A percentile compares a stretch with the other conserved stretches of the same genome.
These are phyloP conservation scores for Xylaria flabelliformis DNA, from an alignment of 495 filamentous ascomycete genomes.

Conservation along the genomic window DNA sequence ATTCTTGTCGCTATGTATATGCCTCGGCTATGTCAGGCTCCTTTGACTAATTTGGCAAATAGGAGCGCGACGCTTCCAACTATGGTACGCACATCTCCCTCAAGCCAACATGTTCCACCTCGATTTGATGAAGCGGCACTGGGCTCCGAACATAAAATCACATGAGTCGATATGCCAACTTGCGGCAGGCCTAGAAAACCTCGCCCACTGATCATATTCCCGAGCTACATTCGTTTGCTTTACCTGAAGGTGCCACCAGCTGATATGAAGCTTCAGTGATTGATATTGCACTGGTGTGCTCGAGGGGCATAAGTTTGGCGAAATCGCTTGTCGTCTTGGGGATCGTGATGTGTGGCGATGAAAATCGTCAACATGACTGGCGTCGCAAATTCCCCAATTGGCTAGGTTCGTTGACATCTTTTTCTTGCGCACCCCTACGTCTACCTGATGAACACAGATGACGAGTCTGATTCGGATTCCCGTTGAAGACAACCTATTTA, in stretches of 20 bases:
- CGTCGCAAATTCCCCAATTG: background rate
- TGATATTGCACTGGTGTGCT: background rate
- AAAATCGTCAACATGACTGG: background rate
- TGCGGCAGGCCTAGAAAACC: conserved; percentile 99
- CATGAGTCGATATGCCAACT: conserved; percentile 89
- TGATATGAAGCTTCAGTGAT: conserved; percentile 17
- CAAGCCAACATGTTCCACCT: conserved; percentile 16
- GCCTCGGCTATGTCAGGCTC: background rate
- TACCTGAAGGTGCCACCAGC: conserved; percentile 1
- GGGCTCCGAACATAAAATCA: conserved; percentile 84
- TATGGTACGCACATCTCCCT: conserved; percentile 16
- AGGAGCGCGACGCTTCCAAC: conserved; percentile 9
- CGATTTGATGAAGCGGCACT: conserved; percentile 98
- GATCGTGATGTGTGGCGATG: background rate
- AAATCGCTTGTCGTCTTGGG: background rate
- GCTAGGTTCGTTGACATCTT: conserved; percentile 8
- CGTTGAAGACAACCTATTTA: conserved; percentile 76
- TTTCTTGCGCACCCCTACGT: background rate
- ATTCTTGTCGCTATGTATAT: background rate
- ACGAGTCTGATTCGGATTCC: conserved; percentile 87
- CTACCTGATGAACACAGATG: conserved; percentile 78
- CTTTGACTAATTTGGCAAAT: conserved; percentile 14
- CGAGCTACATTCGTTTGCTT: conserved; percentile 11
- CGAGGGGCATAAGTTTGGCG: background rate
- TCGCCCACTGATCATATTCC: conserved; percentile 86